phyloP scores from a whole-genome alignment of 176 grass and related monocot species.

The Chloris gayana region DNA sequence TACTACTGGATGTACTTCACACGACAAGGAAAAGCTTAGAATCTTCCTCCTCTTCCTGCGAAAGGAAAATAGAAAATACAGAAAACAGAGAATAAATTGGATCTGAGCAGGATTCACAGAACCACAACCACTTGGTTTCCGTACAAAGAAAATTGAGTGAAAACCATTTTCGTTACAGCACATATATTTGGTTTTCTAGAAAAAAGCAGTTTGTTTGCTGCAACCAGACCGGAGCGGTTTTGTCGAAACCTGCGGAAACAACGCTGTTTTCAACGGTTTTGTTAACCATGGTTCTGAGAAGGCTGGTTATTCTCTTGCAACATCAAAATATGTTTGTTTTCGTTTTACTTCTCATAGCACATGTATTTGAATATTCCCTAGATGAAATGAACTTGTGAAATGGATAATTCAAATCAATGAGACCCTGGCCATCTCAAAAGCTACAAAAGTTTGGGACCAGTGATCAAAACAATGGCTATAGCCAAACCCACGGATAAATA shows the following conservation, averaged over 20 bases:
- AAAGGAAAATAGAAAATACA: neutral
- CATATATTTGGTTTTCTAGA: no score
- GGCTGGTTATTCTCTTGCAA: slow-evolving; percentile 16
- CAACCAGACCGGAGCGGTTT: no score
- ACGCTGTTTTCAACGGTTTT: no score
- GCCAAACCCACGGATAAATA: neutral
- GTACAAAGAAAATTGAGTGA: no score
- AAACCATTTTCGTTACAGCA: no score
- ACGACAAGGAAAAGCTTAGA: slow-evolving; percentile 22
- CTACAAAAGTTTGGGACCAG: neutral
- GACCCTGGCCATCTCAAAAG: neutral
- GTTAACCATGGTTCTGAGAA: no score
- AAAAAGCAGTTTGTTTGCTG: no score
- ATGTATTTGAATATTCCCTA: slow-evolving; percentile 20
- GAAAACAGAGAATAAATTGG: neutral
- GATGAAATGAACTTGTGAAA: neutral
- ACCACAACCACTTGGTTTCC: no score
- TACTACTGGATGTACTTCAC: slow-evolving; percentile 20
- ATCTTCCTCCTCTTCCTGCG: neutral
- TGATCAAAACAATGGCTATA: neutral
- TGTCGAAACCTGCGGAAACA: no score
- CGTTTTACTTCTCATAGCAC: slow-evolving; percentile 2
- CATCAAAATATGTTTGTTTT: slow-evolving; percentile 10
- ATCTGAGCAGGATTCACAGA: no score
- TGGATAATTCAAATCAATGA: neutral